Conservation (phyloP, 805 yeast genomes). For the Torulaspora maleeae region DNA sequence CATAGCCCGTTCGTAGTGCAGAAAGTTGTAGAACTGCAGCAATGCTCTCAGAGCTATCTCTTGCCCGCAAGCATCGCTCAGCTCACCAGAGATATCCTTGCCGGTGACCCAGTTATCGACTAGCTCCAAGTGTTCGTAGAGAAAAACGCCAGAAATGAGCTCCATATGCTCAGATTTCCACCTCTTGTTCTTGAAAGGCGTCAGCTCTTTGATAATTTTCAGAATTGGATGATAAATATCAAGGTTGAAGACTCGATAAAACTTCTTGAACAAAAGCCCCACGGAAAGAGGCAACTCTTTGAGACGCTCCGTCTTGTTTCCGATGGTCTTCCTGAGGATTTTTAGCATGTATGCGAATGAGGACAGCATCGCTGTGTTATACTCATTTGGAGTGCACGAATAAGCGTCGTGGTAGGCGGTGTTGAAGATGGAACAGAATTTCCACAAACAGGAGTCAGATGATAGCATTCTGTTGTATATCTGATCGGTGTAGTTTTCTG, state of each 20-base stretch:
- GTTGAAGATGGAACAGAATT: constrained; percentile 23
- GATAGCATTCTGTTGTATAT: constrained; percentile 26
- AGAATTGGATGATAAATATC: constrained; percentile 65
- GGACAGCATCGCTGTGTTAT: constrained; percentile 14
- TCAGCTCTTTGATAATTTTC: constrained; percentile 67
- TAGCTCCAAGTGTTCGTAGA: constrained; percentile 65
- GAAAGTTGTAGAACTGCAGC: constrained; percentile 67
- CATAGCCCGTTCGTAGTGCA: constrained; percentile 52
- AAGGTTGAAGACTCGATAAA: constrained; percentile 56
- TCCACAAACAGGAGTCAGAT: constrained; percentile 29
- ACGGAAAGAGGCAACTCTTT: constrained; percentile 34
- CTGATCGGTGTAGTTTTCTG: constrained; percentile 32
- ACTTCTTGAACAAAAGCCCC: constrained; percentile 32
- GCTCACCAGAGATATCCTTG: constrained; percentile 66
- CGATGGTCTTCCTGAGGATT: constrained; percentile 53
- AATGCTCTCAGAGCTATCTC: constrained; percentile 80
- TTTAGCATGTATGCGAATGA: constrained; percentile 38
- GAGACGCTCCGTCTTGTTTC: constrained; percentile 65
- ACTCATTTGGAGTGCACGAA: background rate
- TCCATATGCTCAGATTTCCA: constrained; percentile 96
- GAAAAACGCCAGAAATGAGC: constrained; percentile 76
- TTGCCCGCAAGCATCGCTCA: constrained; percentile 74
- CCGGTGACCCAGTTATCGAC: constrained; percentile 89
- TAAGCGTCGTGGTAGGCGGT: constrained; percentile 6
- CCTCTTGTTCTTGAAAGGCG: constrained; percentile 88